Percentiles rank a stretch among this genome's conserved stretches.
These are phyloP conservation scores for Annulohypoxylon stygium DNA, from an alignment of 495 filamentous ascomycete species.

Conservation along the genomic window DNA sequence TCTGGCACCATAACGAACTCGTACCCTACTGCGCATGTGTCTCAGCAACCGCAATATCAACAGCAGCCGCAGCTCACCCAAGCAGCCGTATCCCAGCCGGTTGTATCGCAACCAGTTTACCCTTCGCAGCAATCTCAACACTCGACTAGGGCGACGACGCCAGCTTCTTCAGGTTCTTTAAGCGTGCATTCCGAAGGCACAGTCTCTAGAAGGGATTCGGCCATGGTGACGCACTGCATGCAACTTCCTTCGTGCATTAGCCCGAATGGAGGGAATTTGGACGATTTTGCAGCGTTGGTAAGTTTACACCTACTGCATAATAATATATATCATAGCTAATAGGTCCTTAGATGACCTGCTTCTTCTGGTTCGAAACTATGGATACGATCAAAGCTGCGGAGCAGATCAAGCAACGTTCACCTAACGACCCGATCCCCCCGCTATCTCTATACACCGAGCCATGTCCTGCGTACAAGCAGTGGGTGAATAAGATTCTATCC, in stretches of 20 bases:
- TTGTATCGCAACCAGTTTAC: slow-evolving; percentile 5
- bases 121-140: slow-evolving; percentile 33
- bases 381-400: slow-evolving; percentile 79
- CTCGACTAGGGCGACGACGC: slow-evolving; percentile 53
- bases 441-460: slow-evolving; percentile 82
- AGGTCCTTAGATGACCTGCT: slow-evolving; percentile 81
- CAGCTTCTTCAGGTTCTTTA: slow-evolving; percentile 47
- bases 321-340: slow-evolving; percentile 21
- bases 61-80: slow-evolving; percentile 35
- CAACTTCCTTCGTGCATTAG: slow-evolving; percentile 81
- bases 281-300: slow-evolving; percentile 87
- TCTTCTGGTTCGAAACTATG: slow-evolving; percentile 99
- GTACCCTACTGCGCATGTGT: slow-evolving; percentile 40
- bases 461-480: slow-evolving; percentile 85
- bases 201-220: slow-evolving; percentile 53
- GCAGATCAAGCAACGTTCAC: slow-evolving; percentile 64
- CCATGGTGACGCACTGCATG: slow-evolving; percentile 71
- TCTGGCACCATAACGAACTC: slow-evolving; percentile 49
- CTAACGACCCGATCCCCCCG: slow-evolving; percentile 58
- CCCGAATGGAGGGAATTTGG: slow-evolving; percentile 75
- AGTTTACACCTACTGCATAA: slow-evolving; percentile 37
- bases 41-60: slow-evolving; percentile 37
- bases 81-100: slow-evolving; percentile 32
- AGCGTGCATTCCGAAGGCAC: slow-evolving; percentile 46
- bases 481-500: slow-evolving; percentile 89